Conservation (phyloP, 441 rosid genomes). For the Theobroma grandiflorum region DNA sequence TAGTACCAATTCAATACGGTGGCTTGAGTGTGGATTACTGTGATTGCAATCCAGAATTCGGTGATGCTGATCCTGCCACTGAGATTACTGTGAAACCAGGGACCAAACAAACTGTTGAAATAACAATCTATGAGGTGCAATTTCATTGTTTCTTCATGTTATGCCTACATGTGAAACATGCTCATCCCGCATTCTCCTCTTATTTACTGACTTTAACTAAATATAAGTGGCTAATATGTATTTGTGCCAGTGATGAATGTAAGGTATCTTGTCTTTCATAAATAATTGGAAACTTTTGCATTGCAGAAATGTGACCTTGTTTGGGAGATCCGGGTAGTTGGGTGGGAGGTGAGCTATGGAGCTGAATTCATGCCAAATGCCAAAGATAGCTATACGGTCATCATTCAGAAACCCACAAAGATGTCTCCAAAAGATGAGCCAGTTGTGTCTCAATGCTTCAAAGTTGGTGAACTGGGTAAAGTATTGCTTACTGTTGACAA, state of each 20-base stretch:
- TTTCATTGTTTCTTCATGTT: not conserved
- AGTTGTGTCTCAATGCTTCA: slow-evolving; percentile 66
- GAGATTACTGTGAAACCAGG: slow-evolving; percentile 70
- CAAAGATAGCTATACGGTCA: slow-evolving; percentile 70
- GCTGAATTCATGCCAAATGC: slow-evolving; percentile 79
- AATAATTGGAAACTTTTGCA: not conserved
- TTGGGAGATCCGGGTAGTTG: slow-evolving; percentile 89
- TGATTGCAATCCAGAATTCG: slow-evolving; percentile 81
- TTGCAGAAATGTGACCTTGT: slow-evolving; percentile 69
- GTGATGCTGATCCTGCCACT: slow-evolving; percentile 67
- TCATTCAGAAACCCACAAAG: slow-evolving; percentile 76
- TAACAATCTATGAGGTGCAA: slow-evolving; percentile 76
- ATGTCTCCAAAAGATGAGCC: slow-evolving; percentile 72
- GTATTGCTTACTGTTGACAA: slow-evolving; percentile 81
- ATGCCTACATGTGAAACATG: not conserved
- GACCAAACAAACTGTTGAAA: slow-evolving; percentile 83
- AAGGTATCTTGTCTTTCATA: not conserved
- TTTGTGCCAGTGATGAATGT: not conserved
- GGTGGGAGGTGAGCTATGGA: slow-evolving; percentile 83
- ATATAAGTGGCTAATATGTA: not conserved
- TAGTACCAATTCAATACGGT: slow-evolving; percentile 85
- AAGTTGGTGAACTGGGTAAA: slow-evolving; percentile 76
- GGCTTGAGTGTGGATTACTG: slow-evolving; percentile 81
- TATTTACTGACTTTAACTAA: not conserved
- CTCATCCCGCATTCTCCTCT: not conserved